Evolutionary conservation across 1,139 yeast genomes (phyloP), one percentile per base, ranked within the genome.

Genomic region (Pichia sp.): DNA sequence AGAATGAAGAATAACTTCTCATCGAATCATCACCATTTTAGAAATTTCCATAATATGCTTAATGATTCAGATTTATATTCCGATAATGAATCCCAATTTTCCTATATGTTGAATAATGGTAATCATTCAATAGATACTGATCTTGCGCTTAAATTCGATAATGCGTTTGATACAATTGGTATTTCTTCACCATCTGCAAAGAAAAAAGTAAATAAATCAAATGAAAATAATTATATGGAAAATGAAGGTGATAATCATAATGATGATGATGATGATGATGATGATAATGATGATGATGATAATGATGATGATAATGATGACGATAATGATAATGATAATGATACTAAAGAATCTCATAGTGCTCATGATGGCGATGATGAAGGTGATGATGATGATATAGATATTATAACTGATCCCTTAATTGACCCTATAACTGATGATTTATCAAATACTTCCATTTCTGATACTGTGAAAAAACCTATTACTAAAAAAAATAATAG

Each of bases 141-240:
- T 24, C 27, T 44, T 20, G 50, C 52, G 23, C 11, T 43, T 5
- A 39, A 47, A 39, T 42, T 44, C 30, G 50, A 42, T 37, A 39
- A 51, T 1, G 57, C 51, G n/a, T 52, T 56, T 42, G 50, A 53
- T 39, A 53, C 58, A 40, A 59, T 59, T n/a, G 62, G 60, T 4
- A 60, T 56, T 11, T 49, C 58, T 4, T 59, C 53, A 9, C 51
- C 50, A 11, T 38, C 49, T n/a, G 42, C 49, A 2, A 36, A 34
- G 11, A 37, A 37, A 30, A 48, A 48, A 25, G 38, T 35, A 22
- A 25, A n/a, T 12, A 6, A 42, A 13, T 26, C 16, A 35, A 35
- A 20, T 35, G 13, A 7, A 11, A 12, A 8, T 8, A 18, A 3
- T 20, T 8, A 15, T 22, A 18, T 15, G n/a, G 16, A 18, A 11